Conservation (phyloP, 2,329 filamentous ascomycete species). For the Elsinoe perseae region DNA sequence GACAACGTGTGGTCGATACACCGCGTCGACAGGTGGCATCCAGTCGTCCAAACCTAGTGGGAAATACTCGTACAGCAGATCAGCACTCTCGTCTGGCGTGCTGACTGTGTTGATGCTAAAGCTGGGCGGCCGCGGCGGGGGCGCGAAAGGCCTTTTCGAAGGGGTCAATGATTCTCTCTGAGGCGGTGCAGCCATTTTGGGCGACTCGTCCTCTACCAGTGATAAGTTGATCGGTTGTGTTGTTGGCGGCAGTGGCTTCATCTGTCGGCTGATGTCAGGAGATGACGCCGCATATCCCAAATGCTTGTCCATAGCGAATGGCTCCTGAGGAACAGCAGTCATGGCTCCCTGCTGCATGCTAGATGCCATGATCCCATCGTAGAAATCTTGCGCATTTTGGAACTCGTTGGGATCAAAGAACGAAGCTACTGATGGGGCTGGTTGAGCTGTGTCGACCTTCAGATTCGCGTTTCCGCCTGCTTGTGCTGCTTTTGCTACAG, state of each 20-base stretch:
- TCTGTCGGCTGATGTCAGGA: slow-evolving; percentile 42
- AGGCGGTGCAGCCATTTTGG: slow-evolving; percentile 24
- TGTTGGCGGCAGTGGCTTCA: slow-evolving; percentile 33
- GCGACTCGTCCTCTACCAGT: slow-evolving; percentile 47
- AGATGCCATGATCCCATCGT: background rate
- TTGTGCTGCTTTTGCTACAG: slow-evolving; percentile 21
- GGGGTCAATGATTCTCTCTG: background rate
- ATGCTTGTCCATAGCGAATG: slow-evolving; percentile 27
- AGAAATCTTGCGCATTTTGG: slow-evolving; percentile 32
- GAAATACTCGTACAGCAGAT: slow-evolving; percentile 91
- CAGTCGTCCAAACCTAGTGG: slow-evolving; percentile 85
- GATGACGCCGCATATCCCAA: slow-evolving; percentile 36
- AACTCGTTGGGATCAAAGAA: slow-evolving; percentile 35
- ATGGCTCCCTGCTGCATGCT: slow-evolving; percentile 31
- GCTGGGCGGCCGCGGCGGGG: slow-evolving; percentile 37
- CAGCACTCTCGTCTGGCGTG: slow-evolving; percentile 66
- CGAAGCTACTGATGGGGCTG: slow-evolving; percentile 34
- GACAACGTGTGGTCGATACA: slow-evolving; percentile 86
- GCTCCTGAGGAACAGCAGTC: slow-evolving; percentile 35
- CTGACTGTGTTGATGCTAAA: slow-evolving; percentile 45
- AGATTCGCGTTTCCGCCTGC: slow-evolving; percentile 20
- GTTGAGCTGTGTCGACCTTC: slow-evolving; percentile 30
- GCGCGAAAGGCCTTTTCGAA: slow-evolving; percentile 18
- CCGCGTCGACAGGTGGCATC: slow-evolving; percentile 83
- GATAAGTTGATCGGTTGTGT: slow-evolving; percentile 47